These are phyloP conservation scores for Sorghum bicolor DNA, from an alignment of 176 grass and related monocot genomes.

Conservation along the genomic window DNA sequence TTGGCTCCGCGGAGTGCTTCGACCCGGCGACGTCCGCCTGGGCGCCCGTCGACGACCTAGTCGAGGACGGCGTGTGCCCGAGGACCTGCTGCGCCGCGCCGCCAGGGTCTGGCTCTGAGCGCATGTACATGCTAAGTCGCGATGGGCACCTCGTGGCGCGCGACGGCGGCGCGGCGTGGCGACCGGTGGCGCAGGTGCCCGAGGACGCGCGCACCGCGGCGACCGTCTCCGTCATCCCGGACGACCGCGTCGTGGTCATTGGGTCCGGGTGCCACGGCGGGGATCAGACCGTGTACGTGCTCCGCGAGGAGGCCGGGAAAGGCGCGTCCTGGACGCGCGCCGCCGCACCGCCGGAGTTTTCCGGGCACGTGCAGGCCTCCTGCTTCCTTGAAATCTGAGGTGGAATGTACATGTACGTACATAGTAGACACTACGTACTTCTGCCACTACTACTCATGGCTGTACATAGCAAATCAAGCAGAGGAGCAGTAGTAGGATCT, in stretches of 20 bases:
- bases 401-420: not conserved
- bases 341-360: slow-evolving; percentile 43
- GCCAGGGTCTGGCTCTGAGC: not conserved
- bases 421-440: not conserved
- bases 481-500: not conserved
- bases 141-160: slow-evolving; percentile 45
- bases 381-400: slow-evolving; percentile 68
- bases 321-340: slow-evolving; percentile 42
- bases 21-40: slow-evolving; percentile 45
- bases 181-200: slow-evolving; percentile 52
- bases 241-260: slow-evolving; percentile 51
- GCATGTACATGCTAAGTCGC: slow-evolving; percentile 55
- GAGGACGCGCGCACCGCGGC: slow-evolving; percentile 45
- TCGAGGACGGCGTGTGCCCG: slow-evolving; percentile 54
- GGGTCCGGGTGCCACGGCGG: slow-evolving; percentile 59
- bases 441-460: not conserved
- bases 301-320: slow-evolving; percentile 38
- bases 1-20: slow-evolving; percentile 53
- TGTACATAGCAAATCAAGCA: not conserved
- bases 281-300: slow-evolving; percentile 47
- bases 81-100: slow-evolving; percentile 46
- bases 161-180: slow-evolving; percentile 45
- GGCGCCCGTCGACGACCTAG: slow-evolving; percentile 18
- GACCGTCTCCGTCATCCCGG: slow-evolving; percentile 24
- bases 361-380: slow-evolving; percentile 66